Base-by-base conservation (phyloP, 1,139 yeast species). In the Candida freyschussii region DNA sequence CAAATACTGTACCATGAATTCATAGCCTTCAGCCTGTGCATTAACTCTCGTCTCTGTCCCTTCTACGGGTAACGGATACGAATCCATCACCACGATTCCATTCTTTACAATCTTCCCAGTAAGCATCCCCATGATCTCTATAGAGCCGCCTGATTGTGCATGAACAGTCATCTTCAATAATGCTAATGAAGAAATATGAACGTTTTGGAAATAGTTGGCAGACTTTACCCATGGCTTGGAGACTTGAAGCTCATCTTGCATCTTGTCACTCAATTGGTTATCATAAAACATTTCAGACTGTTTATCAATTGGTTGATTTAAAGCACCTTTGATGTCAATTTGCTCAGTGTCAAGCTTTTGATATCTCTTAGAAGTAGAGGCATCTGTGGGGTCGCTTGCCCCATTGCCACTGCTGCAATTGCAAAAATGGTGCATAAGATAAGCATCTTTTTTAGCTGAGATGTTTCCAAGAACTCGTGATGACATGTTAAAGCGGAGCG, bases 1-100 rank as follows among this genome's bases (percentile, higher is more conserved):
- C 33, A 83, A 62, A 56, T 82, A 87, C 44, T 78, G 79, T 2
- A 89, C 94, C 95, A 91, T 89, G 56, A 81, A 91, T 56, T 89
- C 97, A 55, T 87, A 89, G 0, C 95, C 95, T 52, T 89, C 96
- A 15, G 81, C 79, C 53, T 84, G 87, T 0, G 97, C 97, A 57
- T 91, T 91, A 20, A 91, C 98, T 36, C 97, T 60, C 0, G 96
- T 86, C 55, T 91, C 97, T 0, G 97, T 87, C 2, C 97, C 97
- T 57, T 85, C 94, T 2, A 89, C 96, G 0, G 97, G 97, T 28
- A 91, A 61, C 6, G 89, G 79, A 55, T 83, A 91, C 5, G 78
- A 80, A 55, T 89, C 96, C 69, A 79, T 69, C 1, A 91, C 82
- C 4, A 85, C 70, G 41, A 91, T 74, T 11, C 72, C 67, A 27